Evolutionary conservation across 805 yeast genomes (phyloP), one percentile per base, ranked within the genome.

Genomic region (Maudiozyma serrabonitensis): DNA sequence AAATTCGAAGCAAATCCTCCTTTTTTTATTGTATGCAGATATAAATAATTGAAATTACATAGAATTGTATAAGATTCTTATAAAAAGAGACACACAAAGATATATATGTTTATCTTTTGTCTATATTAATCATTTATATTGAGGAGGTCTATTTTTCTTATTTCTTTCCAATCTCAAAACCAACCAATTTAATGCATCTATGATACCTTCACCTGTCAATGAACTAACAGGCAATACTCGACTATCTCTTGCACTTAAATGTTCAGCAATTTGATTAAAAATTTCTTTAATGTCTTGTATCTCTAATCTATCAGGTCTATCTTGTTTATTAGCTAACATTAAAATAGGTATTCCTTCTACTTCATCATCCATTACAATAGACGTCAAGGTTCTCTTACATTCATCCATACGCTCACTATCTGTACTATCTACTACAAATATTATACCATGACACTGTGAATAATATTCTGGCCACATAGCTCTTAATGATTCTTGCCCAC

Each of bases 241-340:
- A 54, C 89, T 81, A 63, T 91, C 99, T 40, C 96, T 78, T 0
- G 98, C 99, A 59, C 86, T 84, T 59, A 91, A 69, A 60, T 82
- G 80, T 73, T 86, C 82, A 46, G 96, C 86, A 60, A 86, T 78
- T 62, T 83, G 74, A 71, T 93, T 80, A 74, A 91, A 77, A 56
- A 91, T 70, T 75, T 93, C 78, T 72, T 91, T 82, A 62, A 93
- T 76, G 67, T 85, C 84, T 56, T 81, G 86, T 18, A 85, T 82
- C 62, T 84, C 91, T 66, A 85, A 67, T 51, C 81, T 76, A 45
- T 79, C 81, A 49, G 78, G 80, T 35, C 81, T 64, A 62, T 93
- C 98, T 69, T 90, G 96, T 64, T 93, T 93, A 66, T 93, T 91
- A 7, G 97, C 98, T 60, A 91, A 73, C 96, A 91, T 91, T 50